Percentiles rank a stretch among this genome's conserved stretches.
Conservation (phyloP, 352 stramenopile species). For the Phytophthora multivora region DNA sequence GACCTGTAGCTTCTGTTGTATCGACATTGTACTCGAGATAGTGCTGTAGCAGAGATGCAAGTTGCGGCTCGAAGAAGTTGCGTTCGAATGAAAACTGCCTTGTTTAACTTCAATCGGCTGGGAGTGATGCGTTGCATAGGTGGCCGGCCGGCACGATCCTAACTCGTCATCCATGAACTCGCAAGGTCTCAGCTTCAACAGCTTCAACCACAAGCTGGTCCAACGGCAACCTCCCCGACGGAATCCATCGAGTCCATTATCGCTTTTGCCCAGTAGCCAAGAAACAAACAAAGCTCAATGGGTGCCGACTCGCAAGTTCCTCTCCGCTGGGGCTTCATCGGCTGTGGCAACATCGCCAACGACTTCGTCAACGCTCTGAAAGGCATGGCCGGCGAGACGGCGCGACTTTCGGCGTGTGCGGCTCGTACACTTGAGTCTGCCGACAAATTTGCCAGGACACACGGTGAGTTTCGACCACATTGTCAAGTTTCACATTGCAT, state of each 20-base stretch:
- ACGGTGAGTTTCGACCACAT: conserved; percentile 31
- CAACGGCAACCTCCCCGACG: not conserved
- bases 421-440: conserved; percentile 51
- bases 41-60: not conserved
- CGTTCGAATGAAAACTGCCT: not conserved
- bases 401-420: conserved; percentile 44
- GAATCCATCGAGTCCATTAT: not conserved
- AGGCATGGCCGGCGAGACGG: conserved; percentile 11
- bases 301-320: conserved; percentile 23
- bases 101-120: conserved; percentile 3
- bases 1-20: not conserved
- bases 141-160: not conserved
- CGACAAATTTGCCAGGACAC: conserved; percentile 44
- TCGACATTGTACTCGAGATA: not conserved
- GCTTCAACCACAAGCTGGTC: not conserved
- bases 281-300: conserved; percentile 2
- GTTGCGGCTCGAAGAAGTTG: not conserved
- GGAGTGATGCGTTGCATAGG: not conserved
- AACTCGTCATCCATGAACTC: not conserved
- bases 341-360: conserved; percentile 65
- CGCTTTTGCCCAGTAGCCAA: not conserved
- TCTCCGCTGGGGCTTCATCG: conserved; percentile 63
- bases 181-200: not conserved
- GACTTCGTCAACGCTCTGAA: conserved; percentile 61
- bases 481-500: conserved; percentile 29